A percentile compares a stretch with the other conserved stretches of the same genome.
Evolutionary conservation across 2,329 filamentous ascomycete genomes (phyloP).

Genomic region (Colletotrichum sp.): DNA sequence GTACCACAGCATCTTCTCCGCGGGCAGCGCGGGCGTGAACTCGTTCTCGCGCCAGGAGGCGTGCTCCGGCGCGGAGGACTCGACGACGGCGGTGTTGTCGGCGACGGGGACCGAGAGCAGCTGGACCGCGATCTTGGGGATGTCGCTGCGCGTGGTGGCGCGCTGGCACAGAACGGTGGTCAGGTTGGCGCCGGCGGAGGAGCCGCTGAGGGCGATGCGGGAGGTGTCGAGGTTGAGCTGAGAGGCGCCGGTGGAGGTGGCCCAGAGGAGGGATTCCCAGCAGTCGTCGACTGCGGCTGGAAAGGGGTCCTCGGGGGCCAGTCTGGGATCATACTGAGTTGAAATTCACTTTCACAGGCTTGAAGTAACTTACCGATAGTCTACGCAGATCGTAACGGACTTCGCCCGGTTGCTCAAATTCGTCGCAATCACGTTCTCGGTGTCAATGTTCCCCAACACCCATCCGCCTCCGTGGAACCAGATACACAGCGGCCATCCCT

Average conservation of each 20-base stretch:
- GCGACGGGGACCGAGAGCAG: constrained; percentile 62
- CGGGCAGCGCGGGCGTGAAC: constrained; percentile 54
- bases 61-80: constrained; percentile 34
- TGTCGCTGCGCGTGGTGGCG: constrained; percentile 39
- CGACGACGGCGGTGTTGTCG: constrained; percentile 61
- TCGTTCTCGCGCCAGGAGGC: constrained; percentile 55
- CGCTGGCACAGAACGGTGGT: constrained; percentile 58
- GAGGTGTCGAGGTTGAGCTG: constrained; percentile 42
- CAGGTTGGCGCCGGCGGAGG: constrained; percentile 56
- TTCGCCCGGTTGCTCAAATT: constrained; percentile 53
- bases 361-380: constrained; percentile 50
- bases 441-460: constrained; percentile 62
- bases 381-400: constrained; percentile 58
- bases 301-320: constrained; percentile 61
- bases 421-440: constrained; percentile 61
- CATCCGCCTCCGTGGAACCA: constrained; percentile 65
- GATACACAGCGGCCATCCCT: constrained; percentile 59
- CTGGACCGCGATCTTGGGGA: constrained; percentile 40
- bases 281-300: constrained; percentile 61
- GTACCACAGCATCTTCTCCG: constrained; percentile 65
- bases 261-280: constrained; percentile 59
- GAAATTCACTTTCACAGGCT: not conserved
- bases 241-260: constrained; percentile 28
- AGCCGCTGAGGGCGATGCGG: constrained; percentile 44
- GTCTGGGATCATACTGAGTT: constrained; percentile 33